Base-by-base conservation (phyloP, 495 filamentous ascomycete species). In the Hypomontagnella submonticulosa region DNA sequence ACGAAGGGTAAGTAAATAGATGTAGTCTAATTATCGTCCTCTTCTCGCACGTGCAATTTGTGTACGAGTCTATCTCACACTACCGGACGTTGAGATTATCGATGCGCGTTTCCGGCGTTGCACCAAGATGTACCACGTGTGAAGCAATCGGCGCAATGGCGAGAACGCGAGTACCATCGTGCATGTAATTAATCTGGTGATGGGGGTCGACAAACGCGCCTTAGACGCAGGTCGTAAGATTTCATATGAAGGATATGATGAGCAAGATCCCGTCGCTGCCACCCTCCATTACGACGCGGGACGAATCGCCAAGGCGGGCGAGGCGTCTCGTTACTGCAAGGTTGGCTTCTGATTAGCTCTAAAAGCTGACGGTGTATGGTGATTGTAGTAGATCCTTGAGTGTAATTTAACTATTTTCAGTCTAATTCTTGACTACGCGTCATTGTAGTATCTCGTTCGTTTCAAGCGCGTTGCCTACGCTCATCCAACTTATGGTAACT, bases 291-390 rank as follows among this genome's bases (percentile, higher is more conserved):
- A 61, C 57, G 51, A 52, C 46, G 57, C 57, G 52, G 63, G 40
- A 61, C 47, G 52, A 67, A 61, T 67, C 63, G 57, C 63, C 63
- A 61, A 67, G 57, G 34, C 58, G 57, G 57, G 49, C 57, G 36
- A 58, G 64, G 64, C 58, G 46, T 67, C 64, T 67, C 64, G 64
- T 57, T 67, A 62, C 64, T 58, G 53, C 64, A 57, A 16, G n/a
- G 30, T 16, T 44, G 46, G 40, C 9, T 32, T 41, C 34, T 36
- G 13, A 13, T 15, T 54, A 49, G 13, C 23, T 6, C 23, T 59
- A 32, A 48, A 32, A 48, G 33, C 54, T 59, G 33, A 49, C 38
- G 36, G 37, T 37, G 15, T 32, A 63, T 20, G 34, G 27, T 32
- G 42, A 47, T 51, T 51, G 44, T 43, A 13, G 30, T 60, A 16